Base-by-base conservation (phyloP, 1,284 basidiomycete genomes). In the Leccinum fallax region DNA sequence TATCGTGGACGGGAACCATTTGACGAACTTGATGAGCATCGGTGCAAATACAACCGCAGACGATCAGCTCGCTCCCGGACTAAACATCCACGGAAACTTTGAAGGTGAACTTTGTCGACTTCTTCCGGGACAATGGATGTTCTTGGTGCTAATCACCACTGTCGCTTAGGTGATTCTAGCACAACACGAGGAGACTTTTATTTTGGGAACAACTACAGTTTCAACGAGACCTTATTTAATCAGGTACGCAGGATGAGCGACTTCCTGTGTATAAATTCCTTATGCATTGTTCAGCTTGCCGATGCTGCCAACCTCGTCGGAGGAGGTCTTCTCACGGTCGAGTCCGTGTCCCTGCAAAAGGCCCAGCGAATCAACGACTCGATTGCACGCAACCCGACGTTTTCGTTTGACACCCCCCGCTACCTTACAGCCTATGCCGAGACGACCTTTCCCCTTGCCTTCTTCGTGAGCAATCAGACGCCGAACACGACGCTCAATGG, bases 221-320 rank as follows among this genome's bases (percentile, higher is more conserved):
- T 72, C 59, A 75, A 72, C 5, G 64, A 72, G 53, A 75, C 73
- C 3, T 34, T 74, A 54, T 72, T 72, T 24, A 49, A 72, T 24
- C 57, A 62, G 58, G 73, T 63, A 59, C 5, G 68, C 10, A 32
- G 13, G 4, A 26, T 7, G 13, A 6, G 1, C 4, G 2, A 11
- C 7, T 15, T 2, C 11, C 2, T 5, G 1, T 2, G 10, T 15
- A 10, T 26, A 28, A 15, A 30, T 52, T 30, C 16, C 43, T 69
- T 1, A 69, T 38, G 28, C 67, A 3, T 63, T 19, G 5, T 6
- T 1, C 28, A 73, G 71, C 64, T 72, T 2, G 53, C 52, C 11
- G 5, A 55, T 28, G 62, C 71, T 0, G 68, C 70, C 32, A 55
- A 71, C 3, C 51, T 57, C 2, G 58, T 70, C 2, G 67, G 69